These are phyloP conservation scores for Aspergillus sp. DNA, from an alignment of 2,329 filamentous ascomycete species.

Conservation along the genomic window DNA sequence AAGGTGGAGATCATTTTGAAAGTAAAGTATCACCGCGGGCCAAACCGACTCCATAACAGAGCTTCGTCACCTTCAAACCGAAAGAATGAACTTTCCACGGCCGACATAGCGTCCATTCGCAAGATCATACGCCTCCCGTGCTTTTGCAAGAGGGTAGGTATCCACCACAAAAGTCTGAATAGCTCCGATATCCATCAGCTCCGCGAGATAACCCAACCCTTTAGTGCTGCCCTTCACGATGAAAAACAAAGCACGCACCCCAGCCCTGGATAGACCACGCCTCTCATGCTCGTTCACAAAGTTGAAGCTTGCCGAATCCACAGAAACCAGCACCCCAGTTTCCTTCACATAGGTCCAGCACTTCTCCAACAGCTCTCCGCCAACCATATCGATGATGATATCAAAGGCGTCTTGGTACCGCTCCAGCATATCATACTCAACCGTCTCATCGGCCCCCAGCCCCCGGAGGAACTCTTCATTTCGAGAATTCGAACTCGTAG, in stretches of 20 bases:
- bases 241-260: constrained; percentile 15
- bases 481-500: constrained; percentile 32
- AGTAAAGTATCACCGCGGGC: background rate
- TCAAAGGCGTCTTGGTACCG: constrained; percentile 13
- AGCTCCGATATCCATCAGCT: background rate
- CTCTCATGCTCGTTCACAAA: constrained; percentile 27
- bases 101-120: constrained; percentile 7
- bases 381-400: constrained; percentile 29
- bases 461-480: constrained; percentile 34
- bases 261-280: constrained; percentile 15
- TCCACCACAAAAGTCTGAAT: constrained; percentile 10
- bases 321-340: constrained; percentile 22
- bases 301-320: constrained; percentile 29
- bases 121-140: constrained; percentile 11
- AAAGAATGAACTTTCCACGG: constrained; percentile 14
- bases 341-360: constrained; percentile 23
- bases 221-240: constrained; percentile 5
- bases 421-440: constrained; percentile 34
- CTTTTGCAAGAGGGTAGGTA: background rate
- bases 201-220: constrained; percentile 1
- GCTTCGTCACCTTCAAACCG: background rate
- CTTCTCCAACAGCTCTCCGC: constrained; percentile 19
- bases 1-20: background rate
- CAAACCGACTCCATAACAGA: background rate
- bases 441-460: constrained; percentile 39